Percentiles rank a stretch among this genome's conserved stretches.
These are phyloP conservation scores for Orbilia brochopaga DNA, from an alignment of 2,329 filamentous ascomycete species.

Conservation along the genomic window DNA sequence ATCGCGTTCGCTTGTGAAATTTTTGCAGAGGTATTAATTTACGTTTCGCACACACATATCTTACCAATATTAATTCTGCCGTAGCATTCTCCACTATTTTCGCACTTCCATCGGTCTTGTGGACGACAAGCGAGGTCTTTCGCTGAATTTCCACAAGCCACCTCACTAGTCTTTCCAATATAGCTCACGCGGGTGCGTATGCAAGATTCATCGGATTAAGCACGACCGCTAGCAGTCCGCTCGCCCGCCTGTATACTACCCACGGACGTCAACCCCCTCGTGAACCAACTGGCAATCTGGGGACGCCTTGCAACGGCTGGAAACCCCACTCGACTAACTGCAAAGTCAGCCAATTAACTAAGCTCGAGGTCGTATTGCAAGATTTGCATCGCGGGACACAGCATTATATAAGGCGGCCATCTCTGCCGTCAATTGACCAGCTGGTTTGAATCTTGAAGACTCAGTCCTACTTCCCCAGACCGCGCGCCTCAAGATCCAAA, in stretches of 20 bases:
- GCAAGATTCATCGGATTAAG: neutral
- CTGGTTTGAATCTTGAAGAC: neutral
- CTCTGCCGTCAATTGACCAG: neutral
- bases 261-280: neutral
- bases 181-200: neutral
- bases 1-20: slow-evolving; percentile 3
- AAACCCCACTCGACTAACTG: too few relatives aligned
- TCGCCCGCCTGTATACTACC: neutral
- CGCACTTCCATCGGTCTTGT: too few relatives aligned
- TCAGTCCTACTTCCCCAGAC: neutral
- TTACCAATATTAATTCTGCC: too few relatives aligned
- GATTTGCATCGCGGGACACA: neutral
- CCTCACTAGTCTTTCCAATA: neutral
- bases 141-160: neutral
- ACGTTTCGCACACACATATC: slow-evolving; percentile 1
- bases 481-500: too few relatives aligned
- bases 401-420: neutral
- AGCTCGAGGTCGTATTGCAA: neutral
- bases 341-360: neutral
- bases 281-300: neutral
- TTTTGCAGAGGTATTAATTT: slow-evolving; percentile 10
- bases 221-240: neutral
- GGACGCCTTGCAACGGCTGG: too few relatives aligned
- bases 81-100: too few relatives aligned
- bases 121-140: neutral